Conservation (phyloP, 768 basidiomycete genomes). For the Tulasnella calospora region DNA sequence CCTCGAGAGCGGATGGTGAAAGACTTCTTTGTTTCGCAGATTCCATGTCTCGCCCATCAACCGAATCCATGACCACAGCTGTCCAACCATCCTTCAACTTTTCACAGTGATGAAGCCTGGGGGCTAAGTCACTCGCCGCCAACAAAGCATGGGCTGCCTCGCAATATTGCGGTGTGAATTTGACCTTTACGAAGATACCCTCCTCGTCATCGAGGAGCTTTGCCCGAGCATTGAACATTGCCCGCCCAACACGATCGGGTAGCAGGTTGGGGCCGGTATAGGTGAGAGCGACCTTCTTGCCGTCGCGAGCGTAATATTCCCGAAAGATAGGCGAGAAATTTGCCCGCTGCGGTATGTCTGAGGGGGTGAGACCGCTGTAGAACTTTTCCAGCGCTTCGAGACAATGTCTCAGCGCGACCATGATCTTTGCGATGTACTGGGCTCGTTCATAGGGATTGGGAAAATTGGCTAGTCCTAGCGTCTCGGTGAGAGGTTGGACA, state of each 20-base stretch:
- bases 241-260: neutral
- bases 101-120: neutral
- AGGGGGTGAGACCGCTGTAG: too few relatives aligned
- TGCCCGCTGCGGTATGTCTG: too few relatives aligned
- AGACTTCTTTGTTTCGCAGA: too few relatives aligned
- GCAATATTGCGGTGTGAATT: neutral
- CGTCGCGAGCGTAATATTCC: too few relatives aligned
- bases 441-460: too few relatives aligned
- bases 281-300: neutral
- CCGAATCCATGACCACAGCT: constrained; percentile 2
- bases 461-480: too few relatives aligned
- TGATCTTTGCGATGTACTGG: too few relatives aligned
- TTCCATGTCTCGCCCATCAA: neutral
- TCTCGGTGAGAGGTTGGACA: too few relatives aligned
- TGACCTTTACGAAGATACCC: neutral
- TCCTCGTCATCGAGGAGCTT: neutral
- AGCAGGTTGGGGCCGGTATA: neutral
- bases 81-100: neutral
- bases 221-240: neutral
- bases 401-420: too few relatives aligned
- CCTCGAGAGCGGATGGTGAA: neutral
- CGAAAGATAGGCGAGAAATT: too few relatives aligned
- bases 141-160: neutral
- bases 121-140: neutral
- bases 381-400: too few relatives aligned